Evolutionary conservation across 2,329 filamentous ascomycete genomes (phyloP).

Genomic region (Tolypocladium ophioglossoides): DNA sequence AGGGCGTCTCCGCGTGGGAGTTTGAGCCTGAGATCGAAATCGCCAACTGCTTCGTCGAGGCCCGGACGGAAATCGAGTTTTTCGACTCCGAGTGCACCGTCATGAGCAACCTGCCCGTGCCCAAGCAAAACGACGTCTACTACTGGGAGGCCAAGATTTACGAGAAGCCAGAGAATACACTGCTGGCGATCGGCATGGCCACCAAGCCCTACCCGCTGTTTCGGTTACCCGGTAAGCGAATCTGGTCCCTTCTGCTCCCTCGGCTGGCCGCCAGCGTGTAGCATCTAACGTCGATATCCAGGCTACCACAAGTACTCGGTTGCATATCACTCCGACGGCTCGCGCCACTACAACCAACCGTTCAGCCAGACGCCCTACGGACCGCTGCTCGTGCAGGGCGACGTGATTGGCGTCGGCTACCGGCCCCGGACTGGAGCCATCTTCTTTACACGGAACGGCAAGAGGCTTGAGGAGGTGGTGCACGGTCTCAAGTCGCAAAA

Average conservation of each 20-base stretch:
- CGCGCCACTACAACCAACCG: conserved; percentile 85
- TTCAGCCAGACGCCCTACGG: conserved; percentile 74
- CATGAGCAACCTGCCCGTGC: conserved; percentile 90
- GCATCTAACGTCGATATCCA: conserved; percentile 6
- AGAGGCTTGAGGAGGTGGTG: conserved; percentile 88
- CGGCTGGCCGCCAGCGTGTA: background rate
- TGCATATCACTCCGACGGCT: conserved; percentile 81
- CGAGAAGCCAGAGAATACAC: conserved; percentile 83
- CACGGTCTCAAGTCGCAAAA: conserved; percentile 92
- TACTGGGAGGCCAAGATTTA: conserved; percentile 99
- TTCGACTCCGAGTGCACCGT: conserved; percentile 97
- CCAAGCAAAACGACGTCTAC: conserved; percentile 98
- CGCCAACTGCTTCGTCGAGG: conserved; percentile 97
- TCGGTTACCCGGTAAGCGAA: conserved; percentile 68
- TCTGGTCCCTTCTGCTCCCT: conserved; percentile 1
- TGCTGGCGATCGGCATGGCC: conserved; percentile 84
- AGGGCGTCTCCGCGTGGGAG: conserved; percentile 98
- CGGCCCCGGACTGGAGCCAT: conserved; percentile 87
- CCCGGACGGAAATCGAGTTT: conserved; percentile 93
- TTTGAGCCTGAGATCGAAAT: conserved; percentile 99
- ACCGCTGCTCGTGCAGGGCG: conserved; percentile 78
- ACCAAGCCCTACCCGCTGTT: conserved; percentile 97
- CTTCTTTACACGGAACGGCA: conserved; percentile 97
- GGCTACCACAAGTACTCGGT: conserved; percentile 89
- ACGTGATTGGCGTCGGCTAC: conserved; percentile 93